phyloP scores from a whole-genome alignment of 176 grass and related monocot genomes.

The Oryza glumipatula region DNA sequence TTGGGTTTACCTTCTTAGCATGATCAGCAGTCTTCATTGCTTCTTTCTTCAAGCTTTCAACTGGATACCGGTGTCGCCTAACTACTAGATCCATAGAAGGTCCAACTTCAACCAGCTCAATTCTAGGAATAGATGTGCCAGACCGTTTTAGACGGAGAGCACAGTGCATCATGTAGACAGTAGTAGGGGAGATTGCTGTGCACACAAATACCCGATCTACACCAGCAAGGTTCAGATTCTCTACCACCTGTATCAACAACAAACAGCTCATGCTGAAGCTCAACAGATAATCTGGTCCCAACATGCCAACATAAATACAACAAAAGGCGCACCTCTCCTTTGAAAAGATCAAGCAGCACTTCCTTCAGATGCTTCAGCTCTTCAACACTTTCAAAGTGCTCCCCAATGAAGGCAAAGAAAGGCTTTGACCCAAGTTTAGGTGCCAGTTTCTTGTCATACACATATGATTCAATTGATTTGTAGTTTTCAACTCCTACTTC shows the following conservation, averaged over 20 bases:
- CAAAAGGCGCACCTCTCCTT: constrained; percentile 68
- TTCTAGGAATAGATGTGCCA: constrained; percentile 78
- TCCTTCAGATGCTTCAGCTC: constrained; percentile 95
- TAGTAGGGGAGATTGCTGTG: constrained; percentile 76
- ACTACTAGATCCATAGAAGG: constrained; percentile 90
- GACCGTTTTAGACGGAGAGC: constrained; percentile 84
- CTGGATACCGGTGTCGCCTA: constrained; percentile 67
- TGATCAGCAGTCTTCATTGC: constrained; percentile 74
- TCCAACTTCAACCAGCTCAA: constrained; percentile 95
- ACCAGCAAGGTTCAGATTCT: constrained; percentile 88
- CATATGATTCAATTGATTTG: constrained; percentile 74
- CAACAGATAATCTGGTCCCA: not conserved
- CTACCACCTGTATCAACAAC: constrained; percentile 65
- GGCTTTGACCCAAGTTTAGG: constrained; percentile 90
- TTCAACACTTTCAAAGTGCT: constrained; percentile 81
- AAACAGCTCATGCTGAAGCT: constrained; percentile 24
- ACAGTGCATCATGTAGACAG: constrained; percentile 80
- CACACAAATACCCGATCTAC: constrained; percentile 81
- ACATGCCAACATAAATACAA: constrained; percentile 4
- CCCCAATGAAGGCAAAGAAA: constrained; percentile 92
- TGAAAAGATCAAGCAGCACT: constrained; percentile 89
- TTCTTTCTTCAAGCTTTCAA: constrained; percentile 79
- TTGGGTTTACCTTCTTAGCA: constrained; percentile 61
- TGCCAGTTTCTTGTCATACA: constrained; percentile 84
- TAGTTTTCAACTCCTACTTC: constrained; percentile 94